Percentiles rank a stretch among this genome's conserved stretches.
These are phyloP conservation scores for Gloeopeniophorella convolvens DNA, from an alignment of 768 basidiomycete species.

Conservation along the genomic window DNA sequence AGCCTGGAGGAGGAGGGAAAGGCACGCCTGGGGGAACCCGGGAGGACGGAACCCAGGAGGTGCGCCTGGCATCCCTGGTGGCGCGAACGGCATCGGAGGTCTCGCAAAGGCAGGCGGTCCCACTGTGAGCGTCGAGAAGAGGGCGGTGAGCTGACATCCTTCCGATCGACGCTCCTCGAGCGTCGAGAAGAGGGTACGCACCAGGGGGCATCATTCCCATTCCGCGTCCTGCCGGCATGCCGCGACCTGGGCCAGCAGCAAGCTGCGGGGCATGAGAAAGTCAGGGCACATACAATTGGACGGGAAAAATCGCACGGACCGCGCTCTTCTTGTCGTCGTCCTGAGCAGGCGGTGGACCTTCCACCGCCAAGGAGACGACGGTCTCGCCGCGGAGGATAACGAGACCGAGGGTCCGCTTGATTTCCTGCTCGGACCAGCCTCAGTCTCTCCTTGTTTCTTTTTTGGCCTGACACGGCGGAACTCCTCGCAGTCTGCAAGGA, in stretches of 20 bases:
- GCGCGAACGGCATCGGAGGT: slow-evolving; percentile 59
- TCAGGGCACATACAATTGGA: slow-evolving; percentile 3
- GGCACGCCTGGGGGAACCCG: slow-evolving; percentile 79
- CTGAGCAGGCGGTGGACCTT: slow-evolving; percentile 88
- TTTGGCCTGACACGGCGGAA: slow-evolving; percentile 89
- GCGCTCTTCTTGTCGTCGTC: slow-evolving; percentile 85
- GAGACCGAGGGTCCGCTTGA: slow-evolving; percentile 94
- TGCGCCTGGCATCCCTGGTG: slow-evolving; percentile 79
- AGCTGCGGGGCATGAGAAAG: slow-evolving; percentile 42
- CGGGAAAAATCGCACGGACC: slow-evolving; percentile 36
- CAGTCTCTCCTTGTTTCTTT: slow-evolving; percentile 76
- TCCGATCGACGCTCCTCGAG: slow-evolving; percentile 11
- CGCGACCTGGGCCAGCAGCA: slow-evolving; percentile 85
- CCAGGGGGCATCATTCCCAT: slow-evolving; percentile 93
- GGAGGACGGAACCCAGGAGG: slow-evolving; percentile 84
- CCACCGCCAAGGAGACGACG: slow-evolving; percentile 90
- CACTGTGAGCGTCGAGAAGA: slow-evolving; percentile 34
- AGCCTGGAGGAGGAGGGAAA: slow-evolving; percentile 76
- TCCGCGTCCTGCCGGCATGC: slow-evolving; percentile 93
- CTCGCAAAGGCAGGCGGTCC: slow-evolving; percentile 55
- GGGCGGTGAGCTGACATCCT: slow-evolving; percentile 17
- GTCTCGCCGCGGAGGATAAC: slow-evolving; percentile 96
- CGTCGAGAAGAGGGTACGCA: slow-evolving; percentile 32
- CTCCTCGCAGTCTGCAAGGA: slow-evolving; percentile 97
- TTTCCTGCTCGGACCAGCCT: slow-evolving; percentile 77